Base-by-base conservation (phyloP, 805 yeast genomes). In the Maudiozyma serrabonitensis region DNA sequence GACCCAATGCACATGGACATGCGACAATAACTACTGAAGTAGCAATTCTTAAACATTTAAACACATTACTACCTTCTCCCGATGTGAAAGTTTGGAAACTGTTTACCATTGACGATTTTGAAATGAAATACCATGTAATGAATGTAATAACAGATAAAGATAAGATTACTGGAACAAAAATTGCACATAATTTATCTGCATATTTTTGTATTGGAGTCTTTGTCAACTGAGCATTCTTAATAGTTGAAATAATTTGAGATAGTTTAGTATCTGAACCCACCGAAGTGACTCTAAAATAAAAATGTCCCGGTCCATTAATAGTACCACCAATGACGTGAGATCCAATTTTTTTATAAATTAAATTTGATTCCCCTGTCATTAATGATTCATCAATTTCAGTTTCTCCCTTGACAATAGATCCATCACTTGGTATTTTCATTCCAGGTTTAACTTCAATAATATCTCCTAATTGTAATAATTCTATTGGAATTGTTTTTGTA, bases 1-100 rank as follows among this genome's bases (percentile, higher is more conserved):
- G 73, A 2, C 99, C 99, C 23, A 93, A 69, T 0, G 99, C 98
- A 75, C 99, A 93, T 0, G 99, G 99, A 68, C 99, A 93, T 1
- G 99, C 99, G 46, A 93, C 97, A 11, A 93, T 96, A 54, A 95
- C 79, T 5, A 93, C 99, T 6, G 95, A 82, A 26, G 93, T 91
- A 6, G 95, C 83, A 43, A 90, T 75, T 58, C 85, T 81, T 50
- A 95, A 66, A 61, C 91, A 83, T 4, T 16, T 35, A 35, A 46
- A 46, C 7, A 46, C 7, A 18, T 37, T 26, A 16, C 34, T 37
- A 16, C 34, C 39, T 28, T 38, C 26, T 4, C 18, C 21, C 5
- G n/a, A 25, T 9, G 25, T 11, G 25, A 28, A 28, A 8, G 35
- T 42, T 19, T 38, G 16, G 4, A 45, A 13, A 9, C 23, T 18